Conservation (phyloP, 2,329 filamentous ascomycete genomes). For the Pseudocercospora cruenta region DNA sequence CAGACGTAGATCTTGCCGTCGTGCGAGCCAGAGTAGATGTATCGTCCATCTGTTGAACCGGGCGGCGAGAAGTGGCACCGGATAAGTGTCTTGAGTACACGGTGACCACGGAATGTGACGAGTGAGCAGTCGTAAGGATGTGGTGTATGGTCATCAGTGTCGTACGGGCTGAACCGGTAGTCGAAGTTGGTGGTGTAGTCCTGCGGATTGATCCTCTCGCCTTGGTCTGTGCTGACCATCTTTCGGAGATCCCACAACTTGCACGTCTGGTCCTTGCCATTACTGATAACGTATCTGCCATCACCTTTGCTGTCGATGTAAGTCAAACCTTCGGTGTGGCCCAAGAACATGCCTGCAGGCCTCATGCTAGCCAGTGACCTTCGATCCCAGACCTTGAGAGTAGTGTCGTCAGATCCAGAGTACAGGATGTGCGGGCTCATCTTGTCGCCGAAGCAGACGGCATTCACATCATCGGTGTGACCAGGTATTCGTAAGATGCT, state of each 20-base stretch:
- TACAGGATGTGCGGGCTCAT: slow-evolving; percentile 91
- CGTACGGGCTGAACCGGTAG: slow-evolving; percentile 71
- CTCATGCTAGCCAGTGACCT: slow-evolving; percentile 67
- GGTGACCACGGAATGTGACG: slow-evolving; percentile 91
- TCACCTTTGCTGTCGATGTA: slow-evolving; percentile 83
- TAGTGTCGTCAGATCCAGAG: slow-evolving; percentile 92
- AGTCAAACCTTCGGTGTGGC: slow-evolving; percentile 67
- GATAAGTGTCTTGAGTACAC: slow-evolving; percentile 85
- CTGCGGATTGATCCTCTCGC: slow-evolving; percentile 60
- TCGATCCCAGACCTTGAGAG: slow-evolving; percentile 94
- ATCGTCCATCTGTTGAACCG: slow-evolving; percentile 81
- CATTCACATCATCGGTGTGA: slow-evolving; percentile 89
- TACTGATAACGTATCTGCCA: slow-evolving; percentile 85
- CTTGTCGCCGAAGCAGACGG: slow-evolving; percentile 91
- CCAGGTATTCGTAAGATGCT: slow-evolving; percentile 75
- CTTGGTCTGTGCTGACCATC: slow-evolving; percentile 75
- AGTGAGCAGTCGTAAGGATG: slow-evolving; percentile 87
- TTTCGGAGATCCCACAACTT: slow-evolving; percentile 95
- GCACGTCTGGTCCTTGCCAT: slow-evolving; percentile 95
- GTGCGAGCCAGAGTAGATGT: slow-evolving; percentile 89
- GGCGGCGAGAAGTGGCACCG: slow-evolving; percentile 93
- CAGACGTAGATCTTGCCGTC: slow-evolving; percentile 90
- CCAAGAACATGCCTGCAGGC: slow-evolving; percentile 66
- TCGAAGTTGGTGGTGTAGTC: slow-evolving; percentile 69
- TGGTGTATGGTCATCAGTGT: slow-evolving; percentile 67